Conservation (phyloP, 306 rosid genomes). For the Acacia melanoxylon region DNA sequence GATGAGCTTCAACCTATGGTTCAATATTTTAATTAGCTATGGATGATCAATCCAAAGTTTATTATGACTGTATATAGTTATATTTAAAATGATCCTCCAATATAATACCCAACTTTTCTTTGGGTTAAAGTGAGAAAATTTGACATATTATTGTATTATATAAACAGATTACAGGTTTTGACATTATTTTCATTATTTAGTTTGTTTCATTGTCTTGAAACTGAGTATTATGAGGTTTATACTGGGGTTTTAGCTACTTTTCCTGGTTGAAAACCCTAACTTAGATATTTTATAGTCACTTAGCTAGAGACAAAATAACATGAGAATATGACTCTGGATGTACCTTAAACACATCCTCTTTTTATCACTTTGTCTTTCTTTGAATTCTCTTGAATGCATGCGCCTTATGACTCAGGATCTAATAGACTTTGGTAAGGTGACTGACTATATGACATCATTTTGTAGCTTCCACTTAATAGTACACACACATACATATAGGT, state of each 20-base stretch:
- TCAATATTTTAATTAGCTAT: conserved; percentile 38
- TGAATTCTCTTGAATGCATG: too few relatives aligned
- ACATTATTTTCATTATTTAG: background rate
- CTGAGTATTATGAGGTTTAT: background rate
- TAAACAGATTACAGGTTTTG: background rate
- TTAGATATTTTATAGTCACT: background rate
- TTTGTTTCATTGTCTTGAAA: background rate
- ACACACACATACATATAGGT: rapidly evolving
- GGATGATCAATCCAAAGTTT: conserved; percentile 48
- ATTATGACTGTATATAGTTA: conserved; percentile 30
- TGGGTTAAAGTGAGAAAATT: background rate
- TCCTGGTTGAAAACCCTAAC: background rate
- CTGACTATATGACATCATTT: background rate
- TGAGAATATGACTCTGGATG: background rate
- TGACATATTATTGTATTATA: background rate
- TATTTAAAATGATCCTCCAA: background rate
- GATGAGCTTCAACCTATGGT: conserved; percentile 72
- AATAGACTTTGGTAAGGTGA: background rate
- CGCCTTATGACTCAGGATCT: background rate
- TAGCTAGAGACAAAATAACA: background rate
- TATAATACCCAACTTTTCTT: background rate
- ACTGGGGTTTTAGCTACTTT: background rate
- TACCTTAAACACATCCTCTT: background rate
- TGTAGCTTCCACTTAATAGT: background rate
- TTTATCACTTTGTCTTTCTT: background rate